Percentiles rank a stretch among this genome's conserved stretches.
Conservation (phyloP, 2,329 filamentous ascomycete species). For the Paracamarosporium sp. region DNA sequence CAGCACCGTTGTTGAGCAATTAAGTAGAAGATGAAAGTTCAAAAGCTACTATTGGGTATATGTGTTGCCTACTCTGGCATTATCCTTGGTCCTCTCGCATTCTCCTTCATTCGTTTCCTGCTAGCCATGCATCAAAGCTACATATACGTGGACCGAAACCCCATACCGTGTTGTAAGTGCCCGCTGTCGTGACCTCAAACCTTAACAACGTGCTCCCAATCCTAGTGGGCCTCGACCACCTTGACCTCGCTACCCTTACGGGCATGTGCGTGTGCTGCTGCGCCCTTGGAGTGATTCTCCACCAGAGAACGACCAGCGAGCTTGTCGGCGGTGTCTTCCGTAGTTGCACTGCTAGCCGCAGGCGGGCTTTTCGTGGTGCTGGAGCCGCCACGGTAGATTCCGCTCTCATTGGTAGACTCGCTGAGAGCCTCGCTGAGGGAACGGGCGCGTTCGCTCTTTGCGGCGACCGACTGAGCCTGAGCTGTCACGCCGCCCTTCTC, state of each 20-base stretch:
- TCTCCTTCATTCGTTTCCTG: not conserved
- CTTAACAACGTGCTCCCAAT: not conserved
- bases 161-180: not conserved
- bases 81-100: not conserved
- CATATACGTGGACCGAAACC: not conserved
- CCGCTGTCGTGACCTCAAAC: not conserved
- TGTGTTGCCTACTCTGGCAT: not conserved
- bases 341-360: not conserved
- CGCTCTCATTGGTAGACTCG: slow-evolving; percentile 11
- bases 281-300: not conserved
- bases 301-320: not conserved
- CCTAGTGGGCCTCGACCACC: not conserved
- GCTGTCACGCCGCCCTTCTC: slow-evolving; percentile 46
- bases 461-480: slow-evolving; percentile 48
- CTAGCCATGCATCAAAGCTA: not conserved
- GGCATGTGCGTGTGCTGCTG: not conserved
- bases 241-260: not conserved
- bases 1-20: not conserved
- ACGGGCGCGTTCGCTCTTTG: slow-evolving; percentile 32
- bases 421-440: slow-evolving; percentile 16
- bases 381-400: not conserved
- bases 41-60: not conserved
- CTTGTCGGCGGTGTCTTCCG: not conserved
- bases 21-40: not conserved
- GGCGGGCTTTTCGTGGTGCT: not conserved